Evolutionary conservation across 495 filamentous ascomycete genomes (phyloP), one percentile per base, ranked within the genome.

Genomic region (Articulospora tetracladia): DNA sequence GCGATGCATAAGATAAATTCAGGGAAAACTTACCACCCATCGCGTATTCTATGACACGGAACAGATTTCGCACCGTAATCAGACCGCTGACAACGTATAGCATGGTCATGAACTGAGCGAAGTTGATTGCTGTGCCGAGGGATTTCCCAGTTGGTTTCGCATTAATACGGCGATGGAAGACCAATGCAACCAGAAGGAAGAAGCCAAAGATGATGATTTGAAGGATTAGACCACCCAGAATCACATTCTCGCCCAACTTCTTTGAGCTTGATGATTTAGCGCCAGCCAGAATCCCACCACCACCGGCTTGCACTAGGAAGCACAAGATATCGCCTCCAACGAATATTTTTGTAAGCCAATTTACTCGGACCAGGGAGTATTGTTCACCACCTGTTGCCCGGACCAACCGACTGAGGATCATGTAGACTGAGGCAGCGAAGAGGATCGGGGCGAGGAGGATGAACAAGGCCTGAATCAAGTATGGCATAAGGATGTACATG

Each of bases 1-100:
- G n/a, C n/a, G n/a, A n/a, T n/a, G n/a, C n/a, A n/a, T n/a, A n/a
- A n/a, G n/a, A n/a, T n/a, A n/a, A n/a, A n/a, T n/a, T n/a, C n/a
- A n/a, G n/a, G n/a, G n/a, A n/a, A n/a, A n/a, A n/a, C n/a, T n/a
- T n/a, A n/a, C n/a, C 70, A 0, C 86, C 84, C 59, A 78, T 66
- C 0, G 79, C 24, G 48, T 83, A 88, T 68, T 88, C 86, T 10
- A 79, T 73, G 13, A 84, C 73, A 24, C 86, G 77, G 62, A 86
- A 78, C 0, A 85, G 57, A 6, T 73, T 79, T 22, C 86, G 79
- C 0, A 86, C 55, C 59, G 88, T 66, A 59, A 90, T 86, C 7
- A 87, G 68, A 0, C 61, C 60, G 54, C 77, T 80, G 1, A 75
- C 74, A 17, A 41, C 57, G 62, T 85, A 86, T 1, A 87, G 74